Evolutionary conservation across 2,329 filamentous ascomycete species (phyloP), one percentile per base, ranked within the genome.

Genomic region (Phaeosphaeriaceae sp.): DNA sequence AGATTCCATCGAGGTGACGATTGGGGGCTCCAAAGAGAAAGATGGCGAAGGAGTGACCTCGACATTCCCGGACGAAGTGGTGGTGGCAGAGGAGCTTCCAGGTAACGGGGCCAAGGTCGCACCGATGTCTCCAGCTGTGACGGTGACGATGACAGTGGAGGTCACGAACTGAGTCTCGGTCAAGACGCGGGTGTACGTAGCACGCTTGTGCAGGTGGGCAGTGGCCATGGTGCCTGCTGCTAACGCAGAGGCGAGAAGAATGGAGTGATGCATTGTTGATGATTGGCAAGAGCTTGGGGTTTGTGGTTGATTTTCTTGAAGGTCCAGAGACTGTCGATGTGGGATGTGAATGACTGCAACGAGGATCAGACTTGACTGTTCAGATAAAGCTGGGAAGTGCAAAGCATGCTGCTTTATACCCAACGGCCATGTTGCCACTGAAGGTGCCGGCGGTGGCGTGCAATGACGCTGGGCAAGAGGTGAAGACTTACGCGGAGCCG

Each of bases 191-290:
- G 65, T 68, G 52, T 69, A 68, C 22, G 63, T 61, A 30, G 67
- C 44, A 42, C 56, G 48, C 3, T 52, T 21, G 17, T 55, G 21
- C 22, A 40, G 26, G 9, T 69, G 61, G n/a, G 73, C 71, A 13
- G 58, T 57, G 24, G 72, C 73, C 26, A 73, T 48, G 55, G 64
- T 66, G 53, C 67, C 65, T n/a, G 68, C 52, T 30, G 66, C 72
- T 54, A 75, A 53, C 19, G 63, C 66, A 11, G 66, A 69, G 51
- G 68, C 58, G 50, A 75, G 55, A 54, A 75, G 56, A 50, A 71
- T 15, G 15, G 60, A 63, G 24, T 67, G 68, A 55, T 67, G 72
- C 74, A 77, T 77, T 23, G 50, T 69, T 52, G 59, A 54, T n/a
- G 43, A 47, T 52, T 35, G 21, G 42, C 52, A 64, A 56, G 47